Evolutionary conservation across 2,329 filamentous ascomycete genomes (phyloP), one percentile per base, ranked within the genome.

Genomic region (Exophiala xenobiotica): DNA sequence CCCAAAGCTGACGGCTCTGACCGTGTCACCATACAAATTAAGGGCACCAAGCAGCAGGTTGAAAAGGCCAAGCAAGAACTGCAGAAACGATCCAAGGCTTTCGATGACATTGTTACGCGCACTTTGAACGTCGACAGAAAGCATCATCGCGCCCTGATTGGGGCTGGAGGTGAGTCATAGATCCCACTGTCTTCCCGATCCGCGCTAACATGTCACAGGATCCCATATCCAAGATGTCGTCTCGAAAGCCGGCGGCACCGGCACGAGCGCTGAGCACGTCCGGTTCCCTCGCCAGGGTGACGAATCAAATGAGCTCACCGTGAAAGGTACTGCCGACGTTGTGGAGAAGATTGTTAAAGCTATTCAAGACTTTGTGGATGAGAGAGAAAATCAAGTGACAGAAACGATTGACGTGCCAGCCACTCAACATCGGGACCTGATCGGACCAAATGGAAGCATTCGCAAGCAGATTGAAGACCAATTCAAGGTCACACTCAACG

Each of bases 41-140:
- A 90, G 79, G 93, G 93, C 48, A 95, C 90, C 19, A 93, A 95
- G 75, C 78, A 87, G 61, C 87, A 93, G 67, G 93, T 99, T 44
- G 85, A 90, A 42, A 87, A 91, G 61, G 92, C 93, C 3, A 93
- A 93, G 80, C 93, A 93, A 74, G 74, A 93, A 43, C 79, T 99
- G 19, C 84, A 92, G 68, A 87, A 93, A 72, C 90, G 91, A 73
- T 86, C 87, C 48, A 86, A 85, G 55, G 78, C 90, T 16, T 96
- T 96, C 62, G 90, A 97, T 64, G 85, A 93, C 59, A 96, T 89
- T n/a, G 79, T 96, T 44, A 82, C 85, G 12, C 85, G 86, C 73
- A 90, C 84, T 9, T 77, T 99, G 42, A 87, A 95, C 26, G 84
- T 99, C n/a, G 91, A 97, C 62, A 88, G 90, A 75, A 96, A 95